Evolutionary conservation across 129 eudicot species (phyloP).

Genomic region (Centella asiatica): DNA sequence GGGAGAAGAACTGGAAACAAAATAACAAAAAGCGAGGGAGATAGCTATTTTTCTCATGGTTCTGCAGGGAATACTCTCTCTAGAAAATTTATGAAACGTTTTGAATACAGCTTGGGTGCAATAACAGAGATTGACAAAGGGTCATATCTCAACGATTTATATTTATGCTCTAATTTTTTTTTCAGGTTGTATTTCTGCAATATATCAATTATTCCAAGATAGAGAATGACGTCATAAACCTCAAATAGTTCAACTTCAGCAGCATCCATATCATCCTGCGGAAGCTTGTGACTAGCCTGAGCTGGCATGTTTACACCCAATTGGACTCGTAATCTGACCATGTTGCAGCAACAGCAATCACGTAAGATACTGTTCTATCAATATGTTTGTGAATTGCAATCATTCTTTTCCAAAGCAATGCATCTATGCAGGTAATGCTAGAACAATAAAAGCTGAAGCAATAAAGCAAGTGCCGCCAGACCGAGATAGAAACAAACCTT

Average conservation of each 20-base stretch:
- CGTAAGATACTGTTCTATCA: not conserved
- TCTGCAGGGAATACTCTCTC: slow-evolving; percentile 59
- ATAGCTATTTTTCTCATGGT: slow-evolving; percentile 6
- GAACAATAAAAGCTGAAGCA: not conserved
- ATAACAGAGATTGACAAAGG: slow-evolving; percentile 74
- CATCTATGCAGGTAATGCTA: not conserved
- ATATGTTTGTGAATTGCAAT: not conserved
- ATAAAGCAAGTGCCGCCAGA: too few relatives aligned
- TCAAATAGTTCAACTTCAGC: slow-evolving; percentile 81
- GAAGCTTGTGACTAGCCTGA: slow-evolving; percentile 73
- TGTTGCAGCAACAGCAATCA: not conserved
- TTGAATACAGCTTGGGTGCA: slow-evolving; percentile 61
- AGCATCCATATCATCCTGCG: slow-evolving; percentile 33
- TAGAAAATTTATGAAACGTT: slow-evolving; percentile 66
- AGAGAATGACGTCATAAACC: slow-evolving; percentile 88
- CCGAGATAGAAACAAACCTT: too few relatives aligned
- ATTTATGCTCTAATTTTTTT: slow-evolving; percentile 81
- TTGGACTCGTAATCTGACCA: slow-evolving; percentile 80
- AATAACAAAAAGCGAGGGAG: not conserved
- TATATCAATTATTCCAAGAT: slow-evolving; percentile 89
- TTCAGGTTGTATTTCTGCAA: slow-evolving; percentile 79
- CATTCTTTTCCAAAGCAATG: not conserved
- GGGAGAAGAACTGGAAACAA: not conserved
- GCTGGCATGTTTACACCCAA: slow-evolving; percentile 99
- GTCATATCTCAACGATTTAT: slow-evolving; percentile 63